Percentiles rank a stretch among this genome's conserved stretches.
Evolutionary conservation across 805 yeast species (phyloP).

Genomic region (Lipomyces japonicus): DNA sequence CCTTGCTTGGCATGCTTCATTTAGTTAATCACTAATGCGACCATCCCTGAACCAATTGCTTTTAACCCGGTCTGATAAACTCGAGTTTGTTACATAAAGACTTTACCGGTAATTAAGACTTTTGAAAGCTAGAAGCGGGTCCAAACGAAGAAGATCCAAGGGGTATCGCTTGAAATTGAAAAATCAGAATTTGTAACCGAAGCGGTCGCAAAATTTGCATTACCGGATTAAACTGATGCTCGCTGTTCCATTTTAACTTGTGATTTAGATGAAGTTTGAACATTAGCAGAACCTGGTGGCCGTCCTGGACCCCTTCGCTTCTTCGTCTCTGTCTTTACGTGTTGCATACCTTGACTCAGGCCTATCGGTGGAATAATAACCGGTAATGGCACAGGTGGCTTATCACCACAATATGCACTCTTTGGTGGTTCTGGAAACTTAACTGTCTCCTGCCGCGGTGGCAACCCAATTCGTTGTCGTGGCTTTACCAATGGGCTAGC

Average conservation of each 20-base stretch:
- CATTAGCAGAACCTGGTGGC: background rate
- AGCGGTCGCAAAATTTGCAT: background rate
- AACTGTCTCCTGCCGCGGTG: slow-evolving; percentile 19
- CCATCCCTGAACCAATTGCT: too few species aligned
- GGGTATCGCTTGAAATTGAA: background rate
- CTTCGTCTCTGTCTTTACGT: background rate
- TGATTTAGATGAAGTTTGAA: background rate
- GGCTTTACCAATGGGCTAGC: slow-evolving; percentile 38
- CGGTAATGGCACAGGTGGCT: slow-evolving; percentile 18
- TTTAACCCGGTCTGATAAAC: too few species aligned
- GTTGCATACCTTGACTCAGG: background rate
- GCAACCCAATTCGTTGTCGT: slow-evolving; percentile 11
- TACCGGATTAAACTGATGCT: background rate
- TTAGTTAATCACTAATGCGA: too few species aligned
- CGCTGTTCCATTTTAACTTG: background rate
- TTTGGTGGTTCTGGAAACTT: slow-evolving; percentile 25
- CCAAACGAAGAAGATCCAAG: background rate
- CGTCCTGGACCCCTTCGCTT: background rate
- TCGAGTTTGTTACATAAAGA: too few species aligned
- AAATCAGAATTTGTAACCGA: background rate
- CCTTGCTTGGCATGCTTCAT: too few species aligned
- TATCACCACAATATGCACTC: slow-evolving; percentile 21
- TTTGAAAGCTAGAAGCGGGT: background rate
- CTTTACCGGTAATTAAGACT: too few species aligned
- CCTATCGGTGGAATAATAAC: slow-evolving; percentile 22